These are phyloP conservation scores for Mycocentrospora acerina DNA, from an alignment of 2,329 filamentous ascomycete genomes.

Conservation along the genomic window DNA sequence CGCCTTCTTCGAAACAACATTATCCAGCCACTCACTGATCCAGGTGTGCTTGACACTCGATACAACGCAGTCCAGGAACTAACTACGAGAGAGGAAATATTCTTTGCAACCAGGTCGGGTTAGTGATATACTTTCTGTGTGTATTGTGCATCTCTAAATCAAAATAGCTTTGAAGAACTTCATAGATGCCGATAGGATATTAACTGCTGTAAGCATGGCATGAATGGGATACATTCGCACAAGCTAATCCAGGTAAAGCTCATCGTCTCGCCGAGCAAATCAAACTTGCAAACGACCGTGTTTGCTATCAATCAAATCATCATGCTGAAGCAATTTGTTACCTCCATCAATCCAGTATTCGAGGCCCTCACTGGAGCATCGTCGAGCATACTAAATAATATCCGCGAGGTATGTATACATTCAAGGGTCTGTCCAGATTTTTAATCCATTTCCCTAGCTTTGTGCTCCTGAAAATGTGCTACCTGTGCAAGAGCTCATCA, in stretches of 20 bases:
- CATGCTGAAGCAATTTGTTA: slow-evolving; percentile 80
- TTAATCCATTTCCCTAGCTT: slow-evolving; percentile 44
- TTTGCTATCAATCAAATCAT: slow-evolving; percentile 85
- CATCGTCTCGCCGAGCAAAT: slow-evolving; percentile 70
- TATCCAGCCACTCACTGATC: slow-evolving; percentile 79
- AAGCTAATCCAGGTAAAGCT: slow-evolving; percentile 55
- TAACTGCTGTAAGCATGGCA: slow-evolving; percentile 64
- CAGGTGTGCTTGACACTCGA: slow-evolving; percentile 66
- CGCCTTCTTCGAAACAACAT: slow-evolving; percentile 83
- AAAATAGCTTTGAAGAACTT: slow-evolving; percentile 67
- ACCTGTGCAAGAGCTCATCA: slow-evolving; percentile 65
- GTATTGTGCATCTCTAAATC: slow-evolving; percentile 13
- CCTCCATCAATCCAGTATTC: slow-evolving; percentile 66
- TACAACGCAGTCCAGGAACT: slow-evolving; percentile 86
- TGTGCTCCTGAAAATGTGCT: slow-evolving; percentile 66
- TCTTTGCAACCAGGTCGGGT: slow-evolving; percentile 73
- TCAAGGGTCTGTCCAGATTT: no score
- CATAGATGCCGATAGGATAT: slow-evolving; percentile 74
- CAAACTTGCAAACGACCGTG: slow-evolving; percentile 69
- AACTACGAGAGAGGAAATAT: slow-evolving; percentile 79
- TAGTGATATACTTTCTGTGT: neutral
- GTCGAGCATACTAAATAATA: slow-evolving; percentile 65
- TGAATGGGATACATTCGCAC: neutral
- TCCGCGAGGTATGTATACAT: slow-evolving; percentile 56
- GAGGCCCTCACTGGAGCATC: slow-evolving; percentile 66